phyloP scores from a whole-genome alignment of 495 filamentous ascomycete genomes.

The Aspergillus cristatus region DNA sequence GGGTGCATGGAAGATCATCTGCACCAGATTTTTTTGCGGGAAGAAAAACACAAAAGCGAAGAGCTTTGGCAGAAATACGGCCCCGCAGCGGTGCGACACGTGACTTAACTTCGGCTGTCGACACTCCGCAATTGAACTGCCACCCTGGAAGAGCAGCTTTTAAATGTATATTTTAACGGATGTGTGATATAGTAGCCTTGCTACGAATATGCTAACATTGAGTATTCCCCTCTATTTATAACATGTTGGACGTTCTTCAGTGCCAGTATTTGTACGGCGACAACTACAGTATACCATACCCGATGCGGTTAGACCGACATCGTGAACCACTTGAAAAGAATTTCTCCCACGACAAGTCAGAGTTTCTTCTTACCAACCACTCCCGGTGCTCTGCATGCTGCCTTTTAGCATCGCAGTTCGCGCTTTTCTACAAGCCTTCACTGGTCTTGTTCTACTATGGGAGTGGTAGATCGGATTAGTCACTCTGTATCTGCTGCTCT shows the following conservation, averaged over 20 bases:
- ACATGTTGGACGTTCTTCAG: too few relatives aligned
- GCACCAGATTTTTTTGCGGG: slow-evolving; percentile 5
- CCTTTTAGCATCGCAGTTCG: slow-evolving; percentile 36
- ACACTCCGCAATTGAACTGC: too few relatives aligned
- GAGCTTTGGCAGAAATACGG: slow-evolving; percentile 12
- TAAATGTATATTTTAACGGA: slow-evolving; percentile 4
- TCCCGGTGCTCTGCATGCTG: slow-evolving; percentile 42
- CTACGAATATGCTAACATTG: too few relatives aligned
- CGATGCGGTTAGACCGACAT: slow-evolving; percentile 6
- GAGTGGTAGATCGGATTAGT: slow-evolving; percentile 61
- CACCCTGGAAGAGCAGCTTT: too few relatives aligned
- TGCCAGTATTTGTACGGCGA: too few relatives aligned
- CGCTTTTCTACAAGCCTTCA: slow-evolving; percentile 54
- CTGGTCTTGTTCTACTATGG: slow-evolving; percentile 48
- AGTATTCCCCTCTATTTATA: too few relatives aligned
- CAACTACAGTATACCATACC: slow-evolving; percentile 7
- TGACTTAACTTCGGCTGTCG: slow-evolving; percentile 3
- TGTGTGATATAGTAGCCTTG: too few relatives aligned
- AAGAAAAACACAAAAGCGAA: slow-evolving; percentile 9
- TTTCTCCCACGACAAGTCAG: slow-evolving; percentile 13
- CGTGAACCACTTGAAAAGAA: slow-evolving; percentile 7
- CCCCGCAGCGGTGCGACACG: slow-evolving; percentile 11
- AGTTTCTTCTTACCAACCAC: slow-evolving; percentile 29
- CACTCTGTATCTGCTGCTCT: slow-evolving; percentile 97
- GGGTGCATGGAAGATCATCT: slow-evolving; percentile 7